These are phyloP conservation scores for Xylaria telfairii DNA, from an alignment of 495 filamentous ascomycete species.

Conservation along the genomic window DNA sequence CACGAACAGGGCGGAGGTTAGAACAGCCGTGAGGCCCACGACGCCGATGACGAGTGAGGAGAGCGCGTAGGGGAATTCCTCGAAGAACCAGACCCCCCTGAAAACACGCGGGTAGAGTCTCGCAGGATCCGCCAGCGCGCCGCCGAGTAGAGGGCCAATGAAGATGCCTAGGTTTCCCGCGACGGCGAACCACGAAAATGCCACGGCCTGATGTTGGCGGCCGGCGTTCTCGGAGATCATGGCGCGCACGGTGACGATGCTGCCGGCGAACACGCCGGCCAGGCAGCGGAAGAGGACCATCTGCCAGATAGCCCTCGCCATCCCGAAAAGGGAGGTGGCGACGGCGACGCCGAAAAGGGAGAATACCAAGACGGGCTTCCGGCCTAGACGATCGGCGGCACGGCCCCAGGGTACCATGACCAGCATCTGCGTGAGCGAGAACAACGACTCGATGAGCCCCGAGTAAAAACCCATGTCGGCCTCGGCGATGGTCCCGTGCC, in stretches of 20 bases:
- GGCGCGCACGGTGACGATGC: conserved; percentile 70
- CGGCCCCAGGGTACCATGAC: conserved; percentile 65
- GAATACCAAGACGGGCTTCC: background rate
- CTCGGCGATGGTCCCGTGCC: conserved; percentile 54
- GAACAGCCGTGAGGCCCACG: conserved; percentile 56
- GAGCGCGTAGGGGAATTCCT: conserved; percentile 68
- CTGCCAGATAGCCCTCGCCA: background rate
- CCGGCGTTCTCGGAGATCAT: conserved; percentile 76
- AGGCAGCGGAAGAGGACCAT: conserved; percentile 42
- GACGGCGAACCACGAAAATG: conserved; percentile 77
- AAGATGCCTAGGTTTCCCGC: conserved; percentile 72
- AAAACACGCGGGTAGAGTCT: conserved; percentile 63
- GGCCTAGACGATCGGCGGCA: background rate
- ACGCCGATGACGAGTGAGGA: conserved; percentile 59
- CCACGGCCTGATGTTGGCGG: conserved; percentile 66
- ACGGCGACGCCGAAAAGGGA: background rate
- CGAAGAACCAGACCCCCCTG: conserved; percentile 59
- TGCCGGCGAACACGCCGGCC: conserved; percentile 72
- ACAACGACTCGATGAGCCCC: conserved; percentile 75
- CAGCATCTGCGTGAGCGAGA: conserved; percentile 69
- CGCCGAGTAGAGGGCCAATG: conserved; percentile 69
- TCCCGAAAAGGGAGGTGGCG: conserved; percentile 31
- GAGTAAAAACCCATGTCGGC: conserved; percentile 73
- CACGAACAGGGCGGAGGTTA: conserved; percentile 55
- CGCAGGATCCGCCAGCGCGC: conserved; percentile 66